A percentile compares a stretch with the other conserved stretches of the same genome.
phyloP scores from a whole-genome alignment of 73 alveolate species.

The Paramecium octaurelia region DNA sequence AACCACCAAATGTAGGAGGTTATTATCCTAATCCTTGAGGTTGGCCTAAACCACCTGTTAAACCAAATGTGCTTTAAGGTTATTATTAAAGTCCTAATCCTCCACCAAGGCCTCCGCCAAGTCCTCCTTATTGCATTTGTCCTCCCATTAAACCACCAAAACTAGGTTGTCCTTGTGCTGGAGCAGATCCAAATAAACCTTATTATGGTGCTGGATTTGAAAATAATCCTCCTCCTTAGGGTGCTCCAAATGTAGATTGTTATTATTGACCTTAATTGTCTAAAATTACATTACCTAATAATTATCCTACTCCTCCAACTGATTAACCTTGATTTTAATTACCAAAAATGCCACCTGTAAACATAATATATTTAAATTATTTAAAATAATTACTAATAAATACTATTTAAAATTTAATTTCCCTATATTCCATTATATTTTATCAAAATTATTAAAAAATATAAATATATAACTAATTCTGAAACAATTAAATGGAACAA shows the following conservation, averaged over 20 bases:
- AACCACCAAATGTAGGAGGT: background rate
- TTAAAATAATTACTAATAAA: background rate
- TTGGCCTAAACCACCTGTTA: background rate
- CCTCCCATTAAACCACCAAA: slow-evolving; percentile 21
- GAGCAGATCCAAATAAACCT: background rate
- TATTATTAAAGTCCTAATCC: slow-evolving; percentile 3
- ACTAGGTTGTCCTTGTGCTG: background rate
- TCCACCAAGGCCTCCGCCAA: slow-evolving; percentile 56
- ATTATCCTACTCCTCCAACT: background rate
- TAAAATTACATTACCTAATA: background rate
- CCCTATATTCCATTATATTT: background rate
- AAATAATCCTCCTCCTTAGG: slow-evolving; percentile 12
- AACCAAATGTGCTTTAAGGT: background rate
- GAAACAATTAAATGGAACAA: background rate
- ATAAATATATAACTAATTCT: background rate
- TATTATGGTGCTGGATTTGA: background rate
- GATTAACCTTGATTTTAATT: background rate
- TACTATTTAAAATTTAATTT: background rate
- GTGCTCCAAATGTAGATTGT: slow-evolving; percentile 17
- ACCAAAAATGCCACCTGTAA: slow-evolving; percentile 13
- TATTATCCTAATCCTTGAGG: background rate
- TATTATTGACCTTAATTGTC: background rate
- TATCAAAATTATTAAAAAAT: background rate
- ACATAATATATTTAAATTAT: background rate
- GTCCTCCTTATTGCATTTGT: slow-evolving; percentile 11